Evolutionary conservation across 2,329 filamentous ascomycete species (phyloP).

Genomic region (Blastomyces gilchristii): DNA sequence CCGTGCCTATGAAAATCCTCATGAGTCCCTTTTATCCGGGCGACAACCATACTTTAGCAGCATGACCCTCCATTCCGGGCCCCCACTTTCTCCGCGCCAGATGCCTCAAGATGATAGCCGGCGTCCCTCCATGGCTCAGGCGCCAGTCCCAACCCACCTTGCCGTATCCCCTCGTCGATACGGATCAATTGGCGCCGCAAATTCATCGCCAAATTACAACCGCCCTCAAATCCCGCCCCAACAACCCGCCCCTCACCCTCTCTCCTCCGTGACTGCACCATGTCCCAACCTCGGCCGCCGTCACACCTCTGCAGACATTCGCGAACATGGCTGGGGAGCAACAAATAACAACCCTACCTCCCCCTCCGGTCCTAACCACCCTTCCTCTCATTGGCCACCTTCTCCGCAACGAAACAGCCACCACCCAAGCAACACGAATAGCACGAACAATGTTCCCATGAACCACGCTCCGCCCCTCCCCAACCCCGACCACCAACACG

Average conservation of each 20-base stretch:
- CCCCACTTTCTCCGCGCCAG: slow-evolving; percentile 79
- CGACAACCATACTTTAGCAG: slow-evolving; percentile 57
- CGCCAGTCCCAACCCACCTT: slow-evolving; percentile 71
- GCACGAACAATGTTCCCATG: slow-evolving; percentile 13
- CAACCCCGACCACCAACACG: slow-evolving; percentile 45
- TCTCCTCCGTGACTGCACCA: slow-evolving; percentile 47
- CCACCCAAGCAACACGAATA: slow-evolving; percentile 23
- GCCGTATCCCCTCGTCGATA: slow-evolving; percentile 70
- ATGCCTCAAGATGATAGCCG: slow-evolving; percentile 75
- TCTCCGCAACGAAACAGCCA: slow-evolving; percentile 45
- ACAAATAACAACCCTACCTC: slow-evolving; percentile 19
- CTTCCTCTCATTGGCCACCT: slow-evolving; percentile 55
- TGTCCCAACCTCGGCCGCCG: slow-evolving; percentile 61
- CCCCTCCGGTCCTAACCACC: slow-evolving; percentile 43
- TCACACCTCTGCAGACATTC: slow-evolving; percentile 92
- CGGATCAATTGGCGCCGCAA: slow-evolving; percentile 66
- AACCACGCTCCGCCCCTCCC: slow-evolving; percentile 20
- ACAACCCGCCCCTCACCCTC: slow-evolving; percentile 56
- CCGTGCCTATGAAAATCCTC: slow-evolving; percentile 47
- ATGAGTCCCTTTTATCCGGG: slow-evolving; percentile 55
- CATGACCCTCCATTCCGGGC: slow-evolving; percentile 51
- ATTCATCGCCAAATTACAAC: slow-evolving; percentile 62
- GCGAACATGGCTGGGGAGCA: slow-evolving; percentile 64
- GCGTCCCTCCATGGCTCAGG: slow-evolving; percentile 59
- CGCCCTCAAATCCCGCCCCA: slow-evolving; percentile 60